Conservation (phyloP, 441 rosid genomes). For the Pelargonium fulgidum region DNA sequence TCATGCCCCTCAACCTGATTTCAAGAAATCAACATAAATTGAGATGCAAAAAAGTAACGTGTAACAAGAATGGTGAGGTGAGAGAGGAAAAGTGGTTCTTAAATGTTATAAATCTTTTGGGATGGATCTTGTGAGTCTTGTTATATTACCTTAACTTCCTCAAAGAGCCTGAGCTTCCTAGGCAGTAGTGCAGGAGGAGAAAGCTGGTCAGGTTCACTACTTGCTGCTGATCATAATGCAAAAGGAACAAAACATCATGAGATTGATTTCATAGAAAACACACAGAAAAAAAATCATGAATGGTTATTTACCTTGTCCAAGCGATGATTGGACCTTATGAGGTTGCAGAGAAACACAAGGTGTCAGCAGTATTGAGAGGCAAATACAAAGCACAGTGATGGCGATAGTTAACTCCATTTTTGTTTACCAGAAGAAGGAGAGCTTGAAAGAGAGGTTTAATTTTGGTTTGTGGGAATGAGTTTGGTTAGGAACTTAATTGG, state of each 20-base stretch:
- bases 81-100: neutral
- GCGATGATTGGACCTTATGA: neutral
- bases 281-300: neutral
- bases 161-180: slow-evolving; percentile 6
- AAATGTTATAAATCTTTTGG: neutral
- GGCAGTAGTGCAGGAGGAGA: neutral
- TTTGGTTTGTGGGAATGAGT: neutral
- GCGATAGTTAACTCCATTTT: neutral
- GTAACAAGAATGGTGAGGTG: neutral
- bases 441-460: neutral
- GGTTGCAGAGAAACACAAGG: slow-evolving; percentile 1
- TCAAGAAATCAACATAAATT: neutral
- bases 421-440: neutral
- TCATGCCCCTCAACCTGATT: neutral
- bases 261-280: neutral
- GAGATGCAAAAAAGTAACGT: neutral
- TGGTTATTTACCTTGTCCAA: neutral
- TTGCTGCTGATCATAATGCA: neutral
- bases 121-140: neutral
- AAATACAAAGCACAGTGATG: slow-evolving; percentile 6
- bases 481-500: neutral
- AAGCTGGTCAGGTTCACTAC: neutral
- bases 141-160: slow-evolving; percentile 5
- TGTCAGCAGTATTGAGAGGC: neutral
- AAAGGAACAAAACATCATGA: neutral